These are phyloP conservation scores for Phytophthora quininea DNA, from an alignment of 352 stramenopile genomes.

Conservation along the genomic window DNA sequence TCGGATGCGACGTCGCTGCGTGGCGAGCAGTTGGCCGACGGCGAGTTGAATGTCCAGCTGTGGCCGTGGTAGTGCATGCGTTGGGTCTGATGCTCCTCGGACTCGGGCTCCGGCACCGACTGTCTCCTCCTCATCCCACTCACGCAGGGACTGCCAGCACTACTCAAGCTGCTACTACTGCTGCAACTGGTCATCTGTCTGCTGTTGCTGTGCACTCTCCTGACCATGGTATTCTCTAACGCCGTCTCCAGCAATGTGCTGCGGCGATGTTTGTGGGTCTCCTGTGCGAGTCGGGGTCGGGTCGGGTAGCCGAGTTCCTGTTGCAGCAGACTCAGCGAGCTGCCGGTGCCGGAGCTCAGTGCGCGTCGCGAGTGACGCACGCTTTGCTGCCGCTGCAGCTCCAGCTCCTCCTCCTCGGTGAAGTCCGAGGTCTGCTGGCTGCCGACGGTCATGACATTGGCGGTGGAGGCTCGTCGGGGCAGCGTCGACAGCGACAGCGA, in stretches of 20 bases:
- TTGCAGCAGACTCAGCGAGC: constrained; percentile 64
- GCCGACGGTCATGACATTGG: constrained; percentile 31
- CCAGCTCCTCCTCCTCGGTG: constrained; percentile 33
- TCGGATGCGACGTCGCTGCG: constrained; percentile 23
- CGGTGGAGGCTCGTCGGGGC: constrained; percentile 30
- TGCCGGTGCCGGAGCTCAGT: constrained; percentile 59
- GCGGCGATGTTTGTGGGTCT: constrained; percentile 38
- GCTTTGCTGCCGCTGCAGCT: constrained; percentile 32
- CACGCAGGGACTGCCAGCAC: constrained; percentile 25
- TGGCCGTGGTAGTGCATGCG: constrained; percentile 20
- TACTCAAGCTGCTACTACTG: constrained; percentile 30
- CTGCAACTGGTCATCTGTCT: constrained; percentile 32
- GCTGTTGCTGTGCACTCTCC: constrained; percentile 29
- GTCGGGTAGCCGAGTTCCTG: constrained; percentile 78
- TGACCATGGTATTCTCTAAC: constrained; percentile 27
- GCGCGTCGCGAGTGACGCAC: constrained; percentile 43
- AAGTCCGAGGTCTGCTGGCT: constrained; percentile 16
- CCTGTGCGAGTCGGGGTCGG: constrained; percentile 7
- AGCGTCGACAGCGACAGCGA: constrained; percentile 53
- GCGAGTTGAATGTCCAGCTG: constrained; percentile 36
- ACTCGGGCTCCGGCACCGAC: constrained; percentile 36
- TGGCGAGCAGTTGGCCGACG: constrained; percentile 22
- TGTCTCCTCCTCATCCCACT: constrained; percentile 22
- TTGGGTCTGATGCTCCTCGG: constrained; percentile 29
- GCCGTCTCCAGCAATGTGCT: constrained; percentile 45